These are phyloP conservation scores for Colletotrichum trifolii DNA, from an alignment of 2,329 filamentous ascomycete genomes.

Conservation along the genomic window DNA sequence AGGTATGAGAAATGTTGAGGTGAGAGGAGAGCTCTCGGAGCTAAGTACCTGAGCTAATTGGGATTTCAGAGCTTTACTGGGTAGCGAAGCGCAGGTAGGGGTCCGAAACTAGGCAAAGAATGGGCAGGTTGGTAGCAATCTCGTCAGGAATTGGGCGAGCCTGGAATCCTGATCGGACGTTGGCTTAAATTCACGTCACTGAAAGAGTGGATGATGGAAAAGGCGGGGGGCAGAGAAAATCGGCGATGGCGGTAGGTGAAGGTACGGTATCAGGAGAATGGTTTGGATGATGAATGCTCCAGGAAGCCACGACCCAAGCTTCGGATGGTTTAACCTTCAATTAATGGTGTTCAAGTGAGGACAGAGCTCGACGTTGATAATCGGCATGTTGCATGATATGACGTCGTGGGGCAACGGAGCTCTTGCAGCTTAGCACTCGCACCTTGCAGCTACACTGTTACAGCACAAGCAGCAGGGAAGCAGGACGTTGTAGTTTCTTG, in stretches of 20 bases:
- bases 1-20: slow-evolving; percentile 31
- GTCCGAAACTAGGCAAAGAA: slow-evolving; percentile 34
- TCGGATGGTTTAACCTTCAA: slow-evolving; percentile 23
- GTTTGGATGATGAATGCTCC: slow-evolving; percentile 11
- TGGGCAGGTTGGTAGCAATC: slow-evolving; percentile 34
- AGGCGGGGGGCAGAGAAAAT: slow-evolving; percentile 7
- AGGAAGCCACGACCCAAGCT: slow-evolving; percentile 25
- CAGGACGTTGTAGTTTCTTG: not conserved
- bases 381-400: slow-evolving; percentile 26
- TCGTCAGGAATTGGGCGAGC: slow-evolving; percentile 30
- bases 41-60: slow-evolving; percentile 26
- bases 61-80: slow-evolving; percentile 29
- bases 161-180: slow-evolving; percentile 25
- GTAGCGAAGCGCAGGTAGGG: slow-evolving; percentile 32
- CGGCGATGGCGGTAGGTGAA: not conserved
- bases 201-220: slow-evolving; percentile 3
- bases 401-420: slow-evolving; percentile 35
- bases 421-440: slow-evolving; percentile 2
- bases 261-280: not conserved
- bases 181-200: slow-evolving; percentile 9
- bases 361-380: slow-evolving; percentile 24
- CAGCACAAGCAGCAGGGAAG: not conserved
- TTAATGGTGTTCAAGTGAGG: slow-evolving; percentile 4
- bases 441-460: slow-evolving; percentile 2
- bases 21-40: slow-evolving; percentile 23